Conservation (phyloP, 1,284 basidiomycete genomes). For the Afroboletus lepidellus region DNA sequence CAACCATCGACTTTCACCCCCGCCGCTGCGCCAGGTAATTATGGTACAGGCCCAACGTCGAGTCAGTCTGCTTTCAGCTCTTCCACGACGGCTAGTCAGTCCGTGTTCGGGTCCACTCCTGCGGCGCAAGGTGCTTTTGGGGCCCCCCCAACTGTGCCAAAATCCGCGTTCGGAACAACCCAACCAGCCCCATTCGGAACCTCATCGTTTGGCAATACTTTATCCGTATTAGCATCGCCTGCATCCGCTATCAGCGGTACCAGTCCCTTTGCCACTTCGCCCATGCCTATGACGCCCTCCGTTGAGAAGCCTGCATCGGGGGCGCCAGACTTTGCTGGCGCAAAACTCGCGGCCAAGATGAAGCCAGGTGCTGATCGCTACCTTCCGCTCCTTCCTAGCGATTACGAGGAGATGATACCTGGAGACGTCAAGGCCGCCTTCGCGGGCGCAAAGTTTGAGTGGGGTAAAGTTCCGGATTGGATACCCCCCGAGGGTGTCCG, state of each 20-base stretch:
- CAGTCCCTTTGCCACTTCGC: slow-evolving; percentile 28
- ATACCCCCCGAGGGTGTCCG: slow-evolving; percentile 73
- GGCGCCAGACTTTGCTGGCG: slow-evolving; percentile 45
- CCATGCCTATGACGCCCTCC: slow-evolving; percentile 26
- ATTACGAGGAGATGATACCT: slow-evolving; percentile 56
- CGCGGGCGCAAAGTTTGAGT: slow-evolving; percentile 58
- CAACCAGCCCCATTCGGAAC: slow-evolving; percentile 19
- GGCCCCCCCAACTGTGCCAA: slow-evolving; percentile 19
- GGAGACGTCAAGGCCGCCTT: slow-evolving; percentile 59
- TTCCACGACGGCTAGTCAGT: slow-evolving; percentile 21
- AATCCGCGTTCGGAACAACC: slow-evolving; percentile 32
- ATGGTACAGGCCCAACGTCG: slow-evolving; percentile 16
- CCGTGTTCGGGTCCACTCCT: slow-evolving; percentile 32
- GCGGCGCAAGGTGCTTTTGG: slow-evolving; percentile 30
- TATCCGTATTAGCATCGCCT: slow-evolving; percentile 18
- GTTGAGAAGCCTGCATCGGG: slow-evolving; percentile 24
- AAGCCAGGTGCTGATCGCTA: slow-evolving; percentile 53
- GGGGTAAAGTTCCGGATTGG: slow-evolving; percentile 75
- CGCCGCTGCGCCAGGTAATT: slow-evolving; percentile 11
- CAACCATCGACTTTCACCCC: slow-evolving; percentile 30
- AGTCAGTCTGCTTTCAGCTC: slow-evolving; percentile 33
- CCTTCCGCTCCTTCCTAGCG: slow-evolving; percentile 54
- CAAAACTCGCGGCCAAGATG: slow-evolving; percentile 37
- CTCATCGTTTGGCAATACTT: slow-evolving; percentile 9
- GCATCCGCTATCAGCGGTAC: slow-evolving; percentile 18